phyloP scores from a whole-genome alignment of 345 rosid genomes.

The Melaleuca quinquenervia region DNA sequence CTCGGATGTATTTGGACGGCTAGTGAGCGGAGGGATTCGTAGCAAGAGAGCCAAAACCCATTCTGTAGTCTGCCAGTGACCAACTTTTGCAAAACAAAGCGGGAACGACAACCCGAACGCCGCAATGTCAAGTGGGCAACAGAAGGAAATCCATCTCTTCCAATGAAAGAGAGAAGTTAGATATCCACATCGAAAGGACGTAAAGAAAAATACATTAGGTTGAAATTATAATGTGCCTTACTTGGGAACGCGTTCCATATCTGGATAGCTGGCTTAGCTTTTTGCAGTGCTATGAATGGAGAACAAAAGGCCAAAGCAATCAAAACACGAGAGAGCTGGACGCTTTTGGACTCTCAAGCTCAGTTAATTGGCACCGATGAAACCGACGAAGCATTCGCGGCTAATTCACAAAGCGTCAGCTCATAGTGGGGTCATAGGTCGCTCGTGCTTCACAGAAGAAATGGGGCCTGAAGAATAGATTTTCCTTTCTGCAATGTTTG shows the following conservation, averaged over 20 bases:
- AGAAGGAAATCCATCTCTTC: not conserved
- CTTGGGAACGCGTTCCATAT: not conserved
- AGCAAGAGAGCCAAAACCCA: not conserved
- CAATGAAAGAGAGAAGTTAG: not conserved
- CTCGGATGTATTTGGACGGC: not conserved
- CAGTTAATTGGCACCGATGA: not conserved
- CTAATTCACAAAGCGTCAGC: not conserved
- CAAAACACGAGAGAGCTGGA: not conserved
- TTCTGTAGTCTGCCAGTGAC: not conserved
- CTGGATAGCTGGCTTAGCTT: not conserved
- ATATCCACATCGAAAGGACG: not conserved
- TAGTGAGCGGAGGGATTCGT: not conserved
- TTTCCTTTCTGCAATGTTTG: not conserved
- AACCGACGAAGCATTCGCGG: not conserved
- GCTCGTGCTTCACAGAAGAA: not conserved
- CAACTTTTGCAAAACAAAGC: not conserved
- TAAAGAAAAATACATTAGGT: not conserved
- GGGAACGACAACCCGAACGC: not conserved
- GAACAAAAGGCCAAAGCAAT: not conserved
- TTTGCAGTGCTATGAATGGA: not conserved
- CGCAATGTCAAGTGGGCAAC: not conserved
- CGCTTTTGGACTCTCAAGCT: not conserved
- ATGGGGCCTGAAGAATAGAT: not conserved
- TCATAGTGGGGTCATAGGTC: not conserved
- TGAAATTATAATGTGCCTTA: not conserved